Evolutionary conservation across 257 asterid genomes (phyloP).

Genomic region (Marsdenia floribunda): DNA sequence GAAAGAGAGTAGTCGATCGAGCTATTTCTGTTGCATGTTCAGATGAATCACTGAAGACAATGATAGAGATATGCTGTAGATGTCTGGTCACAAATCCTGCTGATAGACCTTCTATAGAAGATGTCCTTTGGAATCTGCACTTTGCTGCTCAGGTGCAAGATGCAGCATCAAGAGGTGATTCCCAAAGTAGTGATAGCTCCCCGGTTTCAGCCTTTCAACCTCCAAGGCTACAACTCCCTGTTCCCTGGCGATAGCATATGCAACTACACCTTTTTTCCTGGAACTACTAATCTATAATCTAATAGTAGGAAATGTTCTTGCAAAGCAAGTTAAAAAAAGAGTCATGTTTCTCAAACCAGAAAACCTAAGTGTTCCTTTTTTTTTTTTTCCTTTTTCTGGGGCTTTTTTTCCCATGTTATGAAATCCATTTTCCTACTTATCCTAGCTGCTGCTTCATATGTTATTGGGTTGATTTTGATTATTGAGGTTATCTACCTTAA

Average conservation of each 20-base stretch:
- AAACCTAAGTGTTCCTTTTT: background rate
- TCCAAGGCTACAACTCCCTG: constrained; percentile 32
- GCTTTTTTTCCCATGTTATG: background rate
- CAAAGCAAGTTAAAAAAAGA: background rate
- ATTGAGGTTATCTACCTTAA: too few species aligned
- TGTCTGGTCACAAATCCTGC: constrained; percentile 55
- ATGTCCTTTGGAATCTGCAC: constrained; percentile 84
- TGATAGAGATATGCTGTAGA: constrained; percentile 70
- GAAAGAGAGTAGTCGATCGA: constrained; percentile 55
- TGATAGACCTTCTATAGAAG: constrained; percentile 85
- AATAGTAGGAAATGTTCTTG: background rate
- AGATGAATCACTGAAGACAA: constrained; percentile 57
- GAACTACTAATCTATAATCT: background rate
- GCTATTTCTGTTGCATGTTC: constrained; percentile 43
- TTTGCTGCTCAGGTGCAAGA: constrained; percentile 94
- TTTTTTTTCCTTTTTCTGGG: background rate
- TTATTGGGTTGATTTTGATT: too few species aligned
- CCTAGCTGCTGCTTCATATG: background rate
- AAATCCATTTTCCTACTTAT: background rate
- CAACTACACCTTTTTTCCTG: background rate
- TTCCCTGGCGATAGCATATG: constrained; percentile 21
- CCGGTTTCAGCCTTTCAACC: constrained; percentile 58
- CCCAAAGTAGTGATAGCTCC: constrained; percentile 69
- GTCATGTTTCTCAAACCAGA: background rate
- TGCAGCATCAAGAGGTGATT: constrained; percentile 41